These are phyloP conservation scores for Grosmannia penicillata DNA, from an alignment of 2,329 filamentous ascomycete genomes.

Conservation along the genomic window DNA sequence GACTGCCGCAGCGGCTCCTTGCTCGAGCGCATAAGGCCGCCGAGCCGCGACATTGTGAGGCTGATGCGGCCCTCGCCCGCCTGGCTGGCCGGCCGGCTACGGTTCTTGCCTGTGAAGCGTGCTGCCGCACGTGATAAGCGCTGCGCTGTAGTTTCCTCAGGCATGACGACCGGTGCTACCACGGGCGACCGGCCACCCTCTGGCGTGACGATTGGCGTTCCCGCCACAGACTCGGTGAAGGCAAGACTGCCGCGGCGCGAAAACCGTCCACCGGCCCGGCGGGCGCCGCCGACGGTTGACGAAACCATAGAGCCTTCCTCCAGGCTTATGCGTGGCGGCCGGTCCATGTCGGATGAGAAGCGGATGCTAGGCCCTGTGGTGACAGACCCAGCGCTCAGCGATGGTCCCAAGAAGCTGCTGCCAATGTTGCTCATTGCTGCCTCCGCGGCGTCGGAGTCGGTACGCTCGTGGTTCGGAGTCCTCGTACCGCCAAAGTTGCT, in stretches of 20 bases:
- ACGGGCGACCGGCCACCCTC: constrained; percentile 12
- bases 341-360: constrained; percentile 40
- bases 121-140: constrained; percentile 43
- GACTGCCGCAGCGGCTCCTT: constrained; percentile 29
- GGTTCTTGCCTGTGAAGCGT: constrained; percentile 28
- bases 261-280: constrained; percentile 13
- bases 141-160: constrained; percentile 40
- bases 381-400: constrained; percentile 16
- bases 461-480: constrained; percentile 3
- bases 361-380: constrained; percentile 33
- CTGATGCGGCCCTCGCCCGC: constrained; percentile 43
- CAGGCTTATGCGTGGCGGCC: constrained; percentile 30
- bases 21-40: constrained; percentile 34
- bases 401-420: constrained; percentile 31
- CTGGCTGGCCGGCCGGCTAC: constrained; percentile 43
- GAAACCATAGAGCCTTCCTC: constrained; percentile 22
- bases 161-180: constrained; percentile 26
- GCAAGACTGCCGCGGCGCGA: constrained; percentile 37
- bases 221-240: constrained; percentile 26
- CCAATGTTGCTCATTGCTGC: constrained; percentile 8
- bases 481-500: constrained; percentile 18
- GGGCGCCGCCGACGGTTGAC: constrained; percentile 12
- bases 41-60: constrained; percentile 40
- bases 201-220: constrained; percentile 22
- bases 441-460: neutral